Evolutionary conservation across 1,139 yeast genomes (phyloP), one percentile per base, ranked within the genome.

Genomic region (Suhomyces wounanorum): DNA sequence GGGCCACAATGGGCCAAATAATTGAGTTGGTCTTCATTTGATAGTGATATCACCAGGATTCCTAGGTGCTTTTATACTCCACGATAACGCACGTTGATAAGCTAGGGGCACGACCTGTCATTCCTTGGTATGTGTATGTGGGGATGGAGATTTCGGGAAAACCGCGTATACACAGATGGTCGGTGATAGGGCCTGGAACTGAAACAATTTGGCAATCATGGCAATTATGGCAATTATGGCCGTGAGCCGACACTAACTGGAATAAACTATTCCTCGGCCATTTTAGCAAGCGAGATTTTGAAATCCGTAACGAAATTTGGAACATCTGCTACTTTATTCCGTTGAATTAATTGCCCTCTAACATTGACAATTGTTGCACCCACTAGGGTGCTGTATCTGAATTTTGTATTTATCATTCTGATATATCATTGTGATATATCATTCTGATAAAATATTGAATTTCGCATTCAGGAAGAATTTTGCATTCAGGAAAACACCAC

Each of bases 81-180:
- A 16, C 33, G 47, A 44, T 44, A 44, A 44, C 18, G 43, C 43
- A 39, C 39, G 47, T 31, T 40, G 48, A 45, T 40, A 43, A 43
- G 44, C 18, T 17, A 5, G 14, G 16, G 16, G 37, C 40, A 44
- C 42, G 47, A 44, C 38, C 16, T 26, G 42, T 14, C 41, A 28
- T 38, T 37, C 28, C 17, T 25, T 7, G 25, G 36, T 30, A 11
- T 23, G 30, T n/a, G 3, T 9, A 10, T 11, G 35, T 11, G 17
- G 35, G 31, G 33, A 31, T 21, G 14, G 33, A 13, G 33, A 30
- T 30, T 30, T 30, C 33, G 33, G 30, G 33, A 10, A 30, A 30
- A 11, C 14, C n/a, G n/a, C n/a, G 33, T 13, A 11, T 14, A 30
- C 7, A 30, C 33, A 30, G 8, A 30, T 6, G 31, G 3, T 13